Base-by-base conservation (phyloP, 306 rosid species). In the Castanea crenata region DNA sequence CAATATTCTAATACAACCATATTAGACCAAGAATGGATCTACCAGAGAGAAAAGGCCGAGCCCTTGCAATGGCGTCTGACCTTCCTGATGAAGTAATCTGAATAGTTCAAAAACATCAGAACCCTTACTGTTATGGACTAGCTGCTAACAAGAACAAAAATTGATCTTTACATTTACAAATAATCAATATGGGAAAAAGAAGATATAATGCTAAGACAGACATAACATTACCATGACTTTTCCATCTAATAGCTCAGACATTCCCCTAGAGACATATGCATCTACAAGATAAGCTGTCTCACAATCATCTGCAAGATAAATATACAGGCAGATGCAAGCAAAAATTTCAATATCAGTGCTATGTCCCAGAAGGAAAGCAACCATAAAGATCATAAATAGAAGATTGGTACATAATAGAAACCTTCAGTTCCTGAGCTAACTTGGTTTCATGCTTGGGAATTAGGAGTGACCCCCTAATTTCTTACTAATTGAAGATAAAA, bases 21-120 rank as follows among this genome's bases (percentile, higher is more conserved):
- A 73, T n/a, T 4, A 75, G 18, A 79, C 77, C 46, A 46, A 51
- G 70, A 76, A 70, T 23, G 11, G 62, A 74, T 44, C 71, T 88
- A 94, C 98, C 97, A 51, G 93, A 89, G 64, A 94, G 92, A 83
- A 94, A 54, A 79, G 97, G 92, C 25, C 67, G 81, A 23, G 91
- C 97, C 79, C 79, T 86, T 85, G 91, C 83, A 82, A 92, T 87
- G 80, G 98, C 89, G 21, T 90, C 91, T 41, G 88, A 81, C 65
- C 80, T 87, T 76, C 98, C 98, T 23, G 98, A 94, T 38, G 90
- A 75, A 74, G 88, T 85, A 81, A 91, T 88, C 98, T 94, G 74
- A 38, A 61, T 54, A 78, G 76, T 77, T 64, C 74, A 82, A 73
- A 35, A 79, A 62, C 62, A 84, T 77, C 69, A 82, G 79, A 44